Evolutionary conservation across 345 rosid genomes (phyloP), one percentile per base, ranked within the genome.

Genomic region (Linum lewisii): DNA sequence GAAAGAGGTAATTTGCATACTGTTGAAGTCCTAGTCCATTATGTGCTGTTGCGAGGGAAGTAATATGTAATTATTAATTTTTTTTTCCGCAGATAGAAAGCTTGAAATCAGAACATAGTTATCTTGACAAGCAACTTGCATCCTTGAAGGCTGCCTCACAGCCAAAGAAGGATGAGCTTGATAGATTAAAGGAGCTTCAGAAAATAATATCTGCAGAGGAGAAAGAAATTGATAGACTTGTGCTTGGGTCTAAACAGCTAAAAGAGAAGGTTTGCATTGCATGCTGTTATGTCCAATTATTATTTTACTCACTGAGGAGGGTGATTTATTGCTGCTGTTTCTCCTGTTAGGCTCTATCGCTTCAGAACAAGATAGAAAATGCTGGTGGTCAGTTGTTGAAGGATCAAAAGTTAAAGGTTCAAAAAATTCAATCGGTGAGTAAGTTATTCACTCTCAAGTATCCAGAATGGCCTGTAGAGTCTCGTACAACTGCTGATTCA

Each of bases 301-400:
- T 50, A 32, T 55, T 51, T 20, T 51, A 42, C 2, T 8, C 4
- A 51, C 66, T 29, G 20, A 37, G 11, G 45, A 54, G n/a, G 45
- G 32, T 51, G 21, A 47, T 47, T 34, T 57, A 7, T 16, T 23
- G 18, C 24, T 24, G 49, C 6, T 18, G 15, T 64, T 47, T 32
- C 61, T 73, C 9, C 61, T 73, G 54, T 49, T 63, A 93, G 99
- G 95, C 89, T n/a, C 59, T 61, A 50, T 82, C 81, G 75, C 88
- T 93, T 67, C 99, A 89, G 78, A 81, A 66, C 64, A 82, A 81
- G 73, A 81, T 93, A 79, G 97, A 91, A 79, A 88, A 85, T 70
- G 88, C 88, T 38, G 97, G 95, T 29, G 99, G 95, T 64, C 91
- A 82, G 78, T 74, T 59, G 51, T 57, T 93, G 78, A 89, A 85